Percentiles rank a stretch among this genome's conserved stretches.
These are phyloP conservation scores for Globisporangium iwayamae DNA, from an alignment of 352 stramenopile genomes.

Conservation along the genomic window DNA sequence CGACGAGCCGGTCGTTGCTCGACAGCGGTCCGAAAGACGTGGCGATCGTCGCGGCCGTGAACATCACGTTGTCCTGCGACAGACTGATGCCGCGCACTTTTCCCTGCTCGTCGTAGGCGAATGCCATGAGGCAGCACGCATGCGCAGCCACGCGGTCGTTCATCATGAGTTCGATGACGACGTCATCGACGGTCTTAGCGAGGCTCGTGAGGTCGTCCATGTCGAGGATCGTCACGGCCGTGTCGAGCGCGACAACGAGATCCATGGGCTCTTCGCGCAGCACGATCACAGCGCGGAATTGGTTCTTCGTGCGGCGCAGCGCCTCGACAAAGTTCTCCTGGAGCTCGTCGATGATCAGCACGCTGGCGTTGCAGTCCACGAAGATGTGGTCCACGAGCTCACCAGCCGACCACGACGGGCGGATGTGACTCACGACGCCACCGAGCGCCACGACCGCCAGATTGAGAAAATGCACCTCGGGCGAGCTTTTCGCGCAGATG, in stretches of 20 bases:
- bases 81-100: conserved; percentile 47
- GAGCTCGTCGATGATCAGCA: conserved; percentile 61
- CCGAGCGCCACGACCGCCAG: conserved; percentile 52
- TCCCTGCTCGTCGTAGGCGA: conserved; percentile 57
- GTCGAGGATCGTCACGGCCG: conserved; percentile 42
- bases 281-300: conserved; percentile 45
- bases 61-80: conserved; percentile 85
- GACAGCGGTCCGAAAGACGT: conserved; percentile 50
- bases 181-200: conserved; percentile 22
- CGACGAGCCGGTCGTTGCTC: conserved; percentile 49
- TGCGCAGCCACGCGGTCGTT: conserved; percentile 28
- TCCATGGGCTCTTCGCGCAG: conserved; percentile 32
- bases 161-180: conserved; percentile 27
- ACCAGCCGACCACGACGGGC: conserved; percentile 38
- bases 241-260: conserved; percentile 20
- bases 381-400: conserved; percentile 61
- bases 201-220: conserved; percentile 39
- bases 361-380: conserved; percentile 37
- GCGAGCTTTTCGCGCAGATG: conserved; percentile 37
- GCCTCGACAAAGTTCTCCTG: conserved; percentile 43
- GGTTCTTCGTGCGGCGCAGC: conserved; percentile 21
- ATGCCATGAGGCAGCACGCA: conserved; percentile 53
- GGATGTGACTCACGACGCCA: conserved; percentile 57
- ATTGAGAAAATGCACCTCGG: conserved; percentile 53
- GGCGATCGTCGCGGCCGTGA: conserved; percentile 64